Conservation (phyloP, 1,284 basidiomycete genomes). For the Boletus hoseneyae region DNA sequence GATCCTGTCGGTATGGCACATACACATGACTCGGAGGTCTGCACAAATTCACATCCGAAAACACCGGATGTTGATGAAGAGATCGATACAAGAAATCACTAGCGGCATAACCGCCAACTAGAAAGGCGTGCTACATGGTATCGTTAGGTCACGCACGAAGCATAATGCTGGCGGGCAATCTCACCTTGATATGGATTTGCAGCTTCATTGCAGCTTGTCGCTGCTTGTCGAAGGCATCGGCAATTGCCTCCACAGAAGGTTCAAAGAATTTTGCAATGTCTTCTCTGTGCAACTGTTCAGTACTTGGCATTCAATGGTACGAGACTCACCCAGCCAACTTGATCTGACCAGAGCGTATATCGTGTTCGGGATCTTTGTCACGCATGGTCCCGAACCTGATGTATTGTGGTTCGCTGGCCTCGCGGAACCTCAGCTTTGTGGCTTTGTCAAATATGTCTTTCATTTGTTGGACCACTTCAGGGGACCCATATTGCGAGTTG, state of each 20-base stretch:
- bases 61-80: neutral
- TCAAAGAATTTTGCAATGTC: constrained; percentile 44
- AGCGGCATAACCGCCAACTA: constrained; percentile 48
- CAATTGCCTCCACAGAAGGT: constrained; percentile 44
- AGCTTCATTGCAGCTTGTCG: constrained; percentile 11
- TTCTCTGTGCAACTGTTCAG: constrained; percentile 21
- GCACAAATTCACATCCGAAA: neutral
- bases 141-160: too few relatives aligned
- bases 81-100: constrained; percentile 30
- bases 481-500: constrained; percentile 24
- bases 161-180: neutral
- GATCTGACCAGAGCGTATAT: constrained; percentile 46
- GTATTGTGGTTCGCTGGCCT: constrained; percentile 38
- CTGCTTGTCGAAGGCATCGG: constrained; percentile 38
- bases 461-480: constrained; percentile 34
- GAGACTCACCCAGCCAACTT: constrained; percentile 38
- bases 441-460: too few relatives aligned
- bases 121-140: constrained; percentile 12
- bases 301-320: neutral
- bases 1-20: constrained; percentile 13
- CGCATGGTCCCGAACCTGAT: constrained; percentile 45
- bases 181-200: constrained; percentile 33
- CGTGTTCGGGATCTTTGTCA: constrained; percentile 41
- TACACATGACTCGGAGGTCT: constrained; percentile 31
- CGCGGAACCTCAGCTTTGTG: too few relatives aligned